These are phyloP conservation scores for Salinomyces thailandicus DNA, from an alignment of 2,329 filamentous ascomycete genomes.

Conservation along the genomic window DNA sequence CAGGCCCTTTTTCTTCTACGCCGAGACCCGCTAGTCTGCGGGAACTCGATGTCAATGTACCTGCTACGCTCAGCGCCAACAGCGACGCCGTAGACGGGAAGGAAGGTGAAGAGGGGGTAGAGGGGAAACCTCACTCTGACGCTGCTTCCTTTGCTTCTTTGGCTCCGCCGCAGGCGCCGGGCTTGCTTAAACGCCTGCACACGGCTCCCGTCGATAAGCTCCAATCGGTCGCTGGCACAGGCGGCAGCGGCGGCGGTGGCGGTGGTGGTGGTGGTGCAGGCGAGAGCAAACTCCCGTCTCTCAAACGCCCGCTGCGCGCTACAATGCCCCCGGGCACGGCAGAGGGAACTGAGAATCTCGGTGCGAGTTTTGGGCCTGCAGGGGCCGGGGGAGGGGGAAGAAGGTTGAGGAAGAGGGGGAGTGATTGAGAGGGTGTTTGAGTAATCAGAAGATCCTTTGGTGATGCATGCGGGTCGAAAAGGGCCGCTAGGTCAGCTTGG, in stretches of 20 bases:
- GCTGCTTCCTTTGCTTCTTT: constrained; percentile 9
- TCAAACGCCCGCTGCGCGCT: constrained; percentile 27
- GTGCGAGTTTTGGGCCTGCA: constrained; percentile 27
- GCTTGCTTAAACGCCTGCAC: constrained; percentile 37
- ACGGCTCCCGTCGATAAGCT: constrained; percentile 21
- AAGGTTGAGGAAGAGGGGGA: constrained; percentile 36
- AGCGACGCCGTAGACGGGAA: constrained; percentile 8
- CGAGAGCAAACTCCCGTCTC: constrained; percentile 35
- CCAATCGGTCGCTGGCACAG: no score
- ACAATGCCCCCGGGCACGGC: constrained; percentile 33
- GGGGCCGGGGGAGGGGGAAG: constrained; percentile 16
- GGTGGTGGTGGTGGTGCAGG: constrained; percentile 4
- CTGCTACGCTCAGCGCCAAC: constrained; percentile 7
- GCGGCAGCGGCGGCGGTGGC: no score
- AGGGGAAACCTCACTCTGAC: constrained; percentile 7
- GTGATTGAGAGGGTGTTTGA: constrained; percentile 33
- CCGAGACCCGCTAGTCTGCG: constrained; percentile 29
- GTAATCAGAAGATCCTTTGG: no score
- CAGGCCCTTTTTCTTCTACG: constrained; percentile 18
- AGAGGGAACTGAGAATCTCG: constrained; percentile 22
- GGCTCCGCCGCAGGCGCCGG: constrained; percentile 26
- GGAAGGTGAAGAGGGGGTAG: constrained; percentile 17
- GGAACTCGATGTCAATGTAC: constrained; percentile 40
- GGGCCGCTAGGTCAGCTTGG: no score
- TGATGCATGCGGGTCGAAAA: no score